Evolutionary conservation across 2,329 filamentous ascomycete species (phyloP).

Genomic region (Phaeoacremonium minimum): DNA sequence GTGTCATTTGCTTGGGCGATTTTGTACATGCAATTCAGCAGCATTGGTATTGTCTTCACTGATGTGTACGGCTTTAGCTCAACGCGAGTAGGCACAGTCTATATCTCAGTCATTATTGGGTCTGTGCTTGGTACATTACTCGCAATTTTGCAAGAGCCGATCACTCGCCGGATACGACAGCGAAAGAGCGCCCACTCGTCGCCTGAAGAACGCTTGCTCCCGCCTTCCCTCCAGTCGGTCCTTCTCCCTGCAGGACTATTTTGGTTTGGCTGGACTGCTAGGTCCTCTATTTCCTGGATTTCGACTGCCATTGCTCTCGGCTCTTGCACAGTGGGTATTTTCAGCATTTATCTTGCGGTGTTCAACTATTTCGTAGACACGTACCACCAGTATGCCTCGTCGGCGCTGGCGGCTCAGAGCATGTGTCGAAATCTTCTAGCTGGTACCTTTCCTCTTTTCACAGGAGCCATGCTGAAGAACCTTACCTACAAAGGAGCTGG

Average conservation of each 20-base stretch:
- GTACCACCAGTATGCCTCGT: slow-evolving; percentile 63
- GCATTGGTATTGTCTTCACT: slow-evolving; percentile 62
- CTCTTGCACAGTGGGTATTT: slow-evolving; percentile 62
- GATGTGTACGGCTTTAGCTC: slow-evolving; percentile 56
- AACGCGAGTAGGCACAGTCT: slow-evolving; percentile 58
- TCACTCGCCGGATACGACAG: slow-evolving; percentile 43
- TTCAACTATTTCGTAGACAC: slow-evolving; percentile 68
- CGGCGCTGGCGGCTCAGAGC: slow-evolving; percentile 61
- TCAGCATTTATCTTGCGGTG: slow-evolving; percentile 63
- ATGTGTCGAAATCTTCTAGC: slow-evolving; percentile 64
- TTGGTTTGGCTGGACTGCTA: slow-evolving; percentile 66
- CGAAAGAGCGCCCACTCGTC: slow-evolving; percentile 13
- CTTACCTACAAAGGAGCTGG: slow-evolving; percentile 57
- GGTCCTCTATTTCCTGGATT: slow-evolving; percentile 52
- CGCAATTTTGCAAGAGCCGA: slow-evolving; percentile 52
- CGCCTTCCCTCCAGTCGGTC: slow-evolving; percentile 57
- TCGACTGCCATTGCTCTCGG: slow-evolving; percentile 57
- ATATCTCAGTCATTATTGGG: slow-evolving; percentile 41
- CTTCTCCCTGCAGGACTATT: slow-evolving; percentile 63
- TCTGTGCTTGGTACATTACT: slow-evolving; percentile 44
- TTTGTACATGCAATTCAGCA: slow-evolving; percentile 56
- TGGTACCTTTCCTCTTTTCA: slow-evolving; percentile 60
- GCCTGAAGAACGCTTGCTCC: slow-evolving; percentile 61
- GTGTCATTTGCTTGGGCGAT: slow-evolving; percentile 68
- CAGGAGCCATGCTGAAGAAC: slow-evolving; percentile 53